Percentiles rank a stretch among this genome's conserved stretches.
These are phyloP conservation scores for Taphrina betulina DNA, from an alignment of 1,139 yeast species.

Conservation along the genomic window DNA sequence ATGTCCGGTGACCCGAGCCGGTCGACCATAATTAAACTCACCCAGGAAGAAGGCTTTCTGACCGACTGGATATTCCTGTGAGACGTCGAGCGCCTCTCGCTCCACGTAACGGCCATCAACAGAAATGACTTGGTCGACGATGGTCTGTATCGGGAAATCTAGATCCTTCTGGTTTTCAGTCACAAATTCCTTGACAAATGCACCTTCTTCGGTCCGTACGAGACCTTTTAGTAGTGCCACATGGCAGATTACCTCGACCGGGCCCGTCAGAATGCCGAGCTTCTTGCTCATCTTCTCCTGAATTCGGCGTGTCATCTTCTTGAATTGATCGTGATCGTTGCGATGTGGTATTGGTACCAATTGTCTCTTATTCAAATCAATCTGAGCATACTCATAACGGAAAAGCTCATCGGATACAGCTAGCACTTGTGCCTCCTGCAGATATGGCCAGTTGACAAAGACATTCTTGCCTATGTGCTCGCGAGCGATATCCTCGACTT, in stretches of 20 bases:
- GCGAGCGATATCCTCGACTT: constrained; percentile 55
- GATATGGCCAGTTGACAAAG: constrained; percentile 84
- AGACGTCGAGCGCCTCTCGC: constrained; percentile 72
- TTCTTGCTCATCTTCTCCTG: constrained; percentile 49
- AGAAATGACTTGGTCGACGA: constrained; percentile 72
- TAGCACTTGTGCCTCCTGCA: constrained; percentile 74
- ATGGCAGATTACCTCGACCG: constrained; percentile 59
- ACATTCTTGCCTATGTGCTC: constrained; percentile 60
- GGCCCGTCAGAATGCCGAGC: constrained; percentile 60
- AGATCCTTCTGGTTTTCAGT: constrained; percentile 53
- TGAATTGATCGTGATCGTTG: constrained; percentile 51
- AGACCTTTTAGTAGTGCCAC: constrained; percentile 79
- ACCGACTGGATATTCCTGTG: constrained; percentile 74
- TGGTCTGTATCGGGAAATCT: constrained; percentile 68
- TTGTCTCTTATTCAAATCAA: constrained; percentile 43
- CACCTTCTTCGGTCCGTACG: constrained; percentile 67
- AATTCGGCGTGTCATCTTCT: constrained; percentile 45
- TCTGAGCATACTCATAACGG: constrained; percentile 46
- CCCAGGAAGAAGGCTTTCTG: constrained; percentile 81
- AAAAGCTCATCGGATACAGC: constrained; percentile 59
- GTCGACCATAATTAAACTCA: constrained; percentile 85
- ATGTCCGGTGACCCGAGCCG: constrained; percentile 63
- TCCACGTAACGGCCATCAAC: constrained; percentile 73
- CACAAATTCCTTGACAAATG: constrained; percentile 59
- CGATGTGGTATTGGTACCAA: constrained; percentile 50